Evolutionary conservation across 495 filamentous ascomycete genomes (phyloP).

Genomic region (Parathielavia appendiculata): DNA sequence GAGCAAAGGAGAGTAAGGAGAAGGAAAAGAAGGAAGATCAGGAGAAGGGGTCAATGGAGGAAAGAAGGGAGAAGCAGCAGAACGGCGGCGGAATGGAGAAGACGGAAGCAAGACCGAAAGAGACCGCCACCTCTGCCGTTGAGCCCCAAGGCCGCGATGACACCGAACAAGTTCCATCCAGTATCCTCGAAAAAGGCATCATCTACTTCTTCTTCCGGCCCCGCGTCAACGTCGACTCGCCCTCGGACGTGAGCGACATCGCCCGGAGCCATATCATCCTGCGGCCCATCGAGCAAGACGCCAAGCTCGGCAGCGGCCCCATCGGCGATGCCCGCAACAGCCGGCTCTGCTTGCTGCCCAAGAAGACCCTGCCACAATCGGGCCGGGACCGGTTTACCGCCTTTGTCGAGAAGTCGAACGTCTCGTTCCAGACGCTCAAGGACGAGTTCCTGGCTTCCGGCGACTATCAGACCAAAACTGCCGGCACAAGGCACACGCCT

Average conservation of each 20-base stretch:
- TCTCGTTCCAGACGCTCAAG: conserved; percentile 64
- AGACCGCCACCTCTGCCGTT: conserved; percentile 17
- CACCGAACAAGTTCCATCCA: conserved; percentile 52
- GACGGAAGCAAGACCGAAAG: conserved; percentile 7
- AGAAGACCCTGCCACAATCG: conserved; percentile 76
- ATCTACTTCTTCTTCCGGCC: conserved; percentile 91
- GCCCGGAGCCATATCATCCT: conserved; percentile 79
- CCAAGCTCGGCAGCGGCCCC: conserved; percentile 58
- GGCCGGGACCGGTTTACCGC: conserved; percentile 69
- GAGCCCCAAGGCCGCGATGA: conserved; percentile 20
- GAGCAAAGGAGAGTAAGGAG: conserved; percentile 12
- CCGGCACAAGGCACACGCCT: conserved; percentile 62
- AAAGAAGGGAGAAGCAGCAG: background rate
- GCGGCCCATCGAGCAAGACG: conserved; percentile 65
- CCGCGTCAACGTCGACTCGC: conserved; percentile 67
- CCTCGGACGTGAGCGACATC: conserved; percentile 65
- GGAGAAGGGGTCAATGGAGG: background rate
- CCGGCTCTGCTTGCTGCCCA: conserved; percentile 74
- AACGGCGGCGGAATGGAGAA: conserved; percentile 2
- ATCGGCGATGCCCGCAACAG: conserved; percentile 61
- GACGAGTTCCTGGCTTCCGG: conserved; percentile 61
- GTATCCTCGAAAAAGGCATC: conserved; percentile 81
- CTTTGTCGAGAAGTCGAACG: conserved; percentile 75
- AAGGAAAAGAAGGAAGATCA: background rate
- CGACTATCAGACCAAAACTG: conserved; percentile 74